Conservation (phyloP, 1,139 yeast genomes). For the Torulaspora globosa region DNA sequence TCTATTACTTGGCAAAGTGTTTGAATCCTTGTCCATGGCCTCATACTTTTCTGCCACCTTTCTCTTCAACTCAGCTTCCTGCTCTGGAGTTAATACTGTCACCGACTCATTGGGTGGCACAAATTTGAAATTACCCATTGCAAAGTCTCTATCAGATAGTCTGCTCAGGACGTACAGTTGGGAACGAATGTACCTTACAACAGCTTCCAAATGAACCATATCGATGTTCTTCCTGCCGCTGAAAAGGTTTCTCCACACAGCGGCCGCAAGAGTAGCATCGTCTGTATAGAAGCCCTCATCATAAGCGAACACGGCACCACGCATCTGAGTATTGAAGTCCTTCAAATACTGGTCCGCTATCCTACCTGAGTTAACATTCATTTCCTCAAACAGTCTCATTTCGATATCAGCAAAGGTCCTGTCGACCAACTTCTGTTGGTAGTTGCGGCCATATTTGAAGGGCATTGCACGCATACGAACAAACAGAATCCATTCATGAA, state of each 20-base stretch:
- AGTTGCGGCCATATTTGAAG: constrained; percentile 77
- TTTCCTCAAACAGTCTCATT: constrained; percentile 74
- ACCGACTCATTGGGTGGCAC: constrained; percentile 82
- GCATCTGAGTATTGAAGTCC: constrained; percentile 83
- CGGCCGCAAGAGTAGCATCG: constrained; percentile 81
- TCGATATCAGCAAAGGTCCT: constrained; percentile 88
- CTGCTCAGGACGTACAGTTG: constrained; percentile 82
- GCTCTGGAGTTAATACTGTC: constrained; percentile 60
- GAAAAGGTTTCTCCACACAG: constrained; percentile 87
- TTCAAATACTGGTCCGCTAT: constrained; percentile 82
- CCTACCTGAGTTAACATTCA: constrained; percentile 78
- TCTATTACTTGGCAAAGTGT: constrained; percentile 57
- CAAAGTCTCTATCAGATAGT: constrained; percentile 87
- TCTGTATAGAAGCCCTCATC: constrained; percentile 87
- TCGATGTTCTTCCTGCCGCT: constrained; percentile 82
- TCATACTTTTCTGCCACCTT: constrained; percentile 46
- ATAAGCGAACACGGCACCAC: constrained; percentile 85
- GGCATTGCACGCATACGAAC: constrained; percentile 97
- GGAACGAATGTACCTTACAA: constrained; percentile 81
- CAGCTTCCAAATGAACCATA: constrained; percentile 77
- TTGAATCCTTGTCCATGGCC: constrained; percentile 39
- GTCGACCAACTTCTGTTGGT: constrained; percentile 89
- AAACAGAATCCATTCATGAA: constrained; percentile 90
- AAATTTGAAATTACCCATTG: constrained; percentile 81
- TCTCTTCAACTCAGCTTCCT: constrained; percentile 45